Conservation (phyloP, 768 basidiomycete genomes). For the Gautieria morchelliformis region DNA sequence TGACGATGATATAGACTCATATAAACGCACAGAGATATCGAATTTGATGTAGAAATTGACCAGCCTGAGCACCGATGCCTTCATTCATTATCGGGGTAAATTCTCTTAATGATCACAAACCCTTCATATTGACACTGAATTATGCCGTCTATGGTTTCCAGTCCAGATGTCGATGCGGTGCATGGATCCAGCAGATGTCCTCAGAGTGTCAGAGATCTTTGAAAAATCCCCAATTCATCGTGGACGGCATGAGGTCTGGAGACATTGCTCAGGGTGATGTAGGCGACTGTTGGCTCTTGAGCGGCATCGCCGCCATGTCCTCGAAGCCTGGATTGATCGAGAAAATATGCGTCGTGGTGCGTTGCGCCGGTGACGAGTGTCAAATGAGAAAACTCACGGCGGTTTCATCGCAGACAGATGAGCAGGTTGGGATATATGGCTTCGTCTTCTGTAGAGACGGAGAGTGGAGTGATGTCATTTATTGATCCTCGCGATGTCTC, state of each 20-base stretch:
- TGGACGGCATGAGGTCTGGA: constrained; percentile 31
- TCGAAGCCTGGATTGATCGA: no score
- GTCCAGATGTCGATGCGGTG: constrained; percentile 8
- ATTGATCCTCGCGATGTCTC: no score
- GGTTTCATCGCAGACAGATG: no score
- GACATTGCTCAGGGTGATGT: constrained; percentile 40
- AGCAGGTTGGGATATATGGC: no score
- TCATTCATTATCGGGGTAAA: constrained; percentile 21
- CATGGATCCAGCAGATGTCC: constrained; percentile 32
- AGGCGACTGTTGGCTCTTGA: constrained; percentile 46
- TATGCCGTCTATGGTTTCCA: not conserved
- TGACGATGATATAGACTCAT: not conserved
- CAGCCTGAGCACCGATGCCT: constrained; percentile 28
- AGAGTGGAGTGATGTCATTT: no score
- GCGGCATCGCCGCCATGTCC: constrained; percentile 41
- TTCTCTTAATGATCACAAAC: not conserved
- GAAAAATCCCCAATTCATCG: constrained; percentile 41
- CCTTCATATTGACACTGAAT: not conserved
- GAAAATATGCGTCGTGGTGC: no score
- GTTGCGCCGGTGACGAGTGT: no score
- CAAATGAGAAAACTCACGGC: no score
- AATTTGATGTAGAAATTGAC: constrained; percentile 44
- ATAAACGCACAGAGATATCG: constrained; percentile 35
- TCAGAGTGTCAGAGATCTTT: constrained; percentile 42
- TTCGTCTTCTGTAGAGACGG: no score